Evolutionary conservation across 208 protist genomes (phyloP).

Genomic region (Trypanosoma congolense): DNA sequence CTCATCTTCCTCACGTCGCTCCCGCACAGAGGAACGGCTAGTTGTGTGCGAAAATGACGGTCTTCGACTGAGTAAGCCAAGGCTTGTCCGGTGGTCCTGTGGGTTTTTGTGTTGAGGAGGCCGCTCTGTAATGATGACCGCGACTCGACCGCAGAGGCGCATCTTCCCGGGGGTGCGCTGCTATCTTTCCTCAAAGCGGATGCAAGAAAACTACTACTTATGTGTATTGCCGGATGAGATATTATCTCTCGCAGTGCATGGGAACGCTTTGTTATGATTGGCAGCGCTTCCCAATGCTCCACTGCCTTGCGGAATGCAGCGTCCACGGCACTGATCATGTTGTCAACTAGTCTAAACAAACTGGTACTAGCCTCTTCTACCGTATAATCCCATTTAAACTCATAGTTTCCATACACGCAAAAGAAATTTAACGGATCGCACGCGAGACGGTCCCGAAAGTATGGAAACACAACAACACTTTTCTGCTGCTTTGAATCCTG

Average conservation of each 20-base stretch:
- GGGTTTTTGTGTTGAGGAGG: not conserved
- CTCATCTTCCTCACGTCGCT: constrained; percentile 17
- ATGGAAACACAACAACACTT: constrained; percentile 42
- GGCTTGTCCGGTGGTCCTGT: not conserved
- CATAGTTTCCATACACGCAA: constrained; percentile 57
- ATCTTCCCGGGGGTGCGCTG: not conserved
- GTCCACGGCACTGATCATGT: constrained; percentile 26
- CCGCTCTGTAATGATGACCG: not conserved
- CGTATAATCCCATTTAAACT: constrained; percentile 41
- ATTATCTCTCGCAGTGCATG: constrained; percentile 29
- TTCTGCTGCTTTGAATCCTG: constrained; percentile 1
- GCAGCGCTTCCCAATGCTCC: constrained; percentile 13
- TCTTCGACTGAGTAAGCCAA: not conserved
- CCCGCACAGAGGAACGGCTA: not conserved
- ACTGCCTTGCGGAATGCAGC: constrained; percentile 19
- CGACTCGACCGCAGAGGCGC: not conserved
- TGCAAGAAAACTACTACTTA: constrained; percentile 2
- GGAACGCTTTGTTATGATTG: constrained; percentile 20
- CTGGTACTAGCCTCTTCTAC: constrained; percentile 32
- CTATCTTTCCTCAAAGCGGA: not conserved
- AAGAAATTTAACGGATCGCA: constrained; percentile 63
- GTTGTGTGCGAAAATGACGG: not conserved
- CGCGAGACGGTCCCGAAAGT: constrained; percentile 49
- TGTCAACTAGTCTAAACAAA: constrained; percentile 27
- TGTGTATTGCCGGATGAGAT: constrained; percentile 19